phyloP scores from a whole-genome alignment of 768 basidiomycete species.

The Chalciporus sphaerocephalus region DNA sequence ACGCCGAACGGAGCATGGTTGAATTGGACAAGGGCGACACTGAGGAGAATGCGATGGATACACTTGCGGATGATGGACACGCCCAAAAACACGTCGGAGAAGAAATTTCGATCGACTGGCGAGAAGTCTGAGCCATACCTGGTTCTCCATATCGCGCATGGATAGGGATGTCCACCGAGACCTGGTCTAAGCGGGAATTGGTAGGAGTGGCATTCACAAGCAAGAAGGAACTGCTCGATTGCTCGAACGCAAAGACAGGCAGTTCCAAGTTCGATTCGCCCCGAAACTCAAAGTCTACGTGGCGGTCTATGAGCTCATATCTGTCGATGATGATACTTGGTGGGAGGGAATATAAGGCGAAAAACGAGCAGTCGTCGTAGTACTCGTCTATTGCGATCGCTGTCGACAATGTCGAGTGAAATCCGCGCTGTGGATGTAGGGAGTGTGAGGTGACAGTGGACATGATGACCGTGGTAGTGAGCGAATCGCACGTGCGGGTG shows the following conservation, averaged over 20 bases:
- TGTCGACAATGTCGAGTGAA: conserved; percentile 31
- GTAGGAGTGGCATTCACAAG: conserved; percentile 28
- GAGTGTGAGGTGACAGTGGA: conserved; percentile 15
- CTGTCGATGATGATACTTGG: conserved; percentile 41
- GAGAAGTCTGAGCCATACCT: conserved; percentile 3
- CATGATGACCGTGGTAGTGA: conserved; percentile 10
- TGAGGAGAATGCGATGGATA: conserved; percentile 8
- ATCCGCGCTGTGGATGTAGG: conserved; percentile 24
- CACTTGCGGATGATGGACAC: conserved; percentile 19
- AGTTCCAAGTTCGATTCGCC: conserved; percentile 41
- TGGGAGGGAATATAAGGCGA: conserved; percentile 35
- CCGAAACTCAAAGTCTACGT: conserved; percentile 32
- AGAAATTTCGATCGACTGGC: conserved; percentile 21
- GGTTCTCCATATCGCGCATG: conserved; percentile 43
- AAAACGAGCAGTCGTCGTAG: conserved; percentile 23
- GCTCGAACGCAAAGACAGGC: conserved; percentile 36
- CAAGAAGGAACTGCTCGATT: conserved; percentile 24
- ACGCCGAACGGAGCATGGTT: conserved; percentile 16
- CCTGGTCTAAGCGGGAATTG: conserved; percentile 4
- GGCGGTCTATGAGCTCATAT: conserved; percentile 38
- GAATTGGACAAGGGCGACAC: conserved; percentile 20
- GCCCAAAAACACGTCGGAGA: conserved; percentile 33
- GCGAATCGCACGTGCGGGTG: not conserved
- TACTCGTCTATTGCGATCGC: conserved; percentile 11
- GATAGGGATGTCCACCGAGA: conserved; percentile 36